phyloP scores from a whole-genome alignment of 1,284 basidiomycete genomes.

The Fomes fomentarius region DNA sequence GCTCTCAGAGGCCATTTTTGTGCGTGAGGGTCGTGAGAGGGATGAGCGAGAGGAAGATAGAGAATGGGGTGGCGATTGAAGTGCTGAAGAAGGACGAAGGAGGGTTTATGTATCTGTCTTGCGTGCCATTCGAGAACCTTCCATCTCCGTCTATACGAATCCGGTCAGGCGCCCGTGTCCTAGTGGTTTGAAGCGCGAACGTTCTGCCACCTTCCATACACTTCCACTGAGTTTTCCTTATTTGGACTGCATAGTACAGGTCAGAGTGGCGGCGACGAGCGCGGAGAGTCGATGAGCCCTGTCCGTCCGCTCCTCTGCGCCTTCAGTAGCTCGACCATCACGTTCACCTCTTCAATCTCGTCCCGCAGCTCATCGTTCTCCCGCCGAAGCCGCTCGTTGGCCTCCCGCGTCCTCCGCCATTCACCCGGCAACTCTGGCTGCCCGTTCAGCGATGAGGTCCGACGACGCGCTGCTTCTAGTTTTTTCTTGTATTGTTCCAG shows the following conservation, averaged over 20 bases:
- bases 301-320: constrained; percentile 51
- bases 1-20: constrained; percentile 76
- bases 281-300: constrained; percentile 10
- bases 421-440: constrained; percentile 47
- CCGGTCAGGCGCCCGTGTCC: constrained; percentile 27
- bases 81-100: constrained; percentile 16
- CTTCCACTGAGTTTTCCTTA: constrained; percentile 24
- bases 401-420: constrained; percentile 42
- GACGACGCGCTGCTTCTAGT: constrained; percentile 39
- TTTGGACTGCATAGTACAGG: constrained; percentile 7
- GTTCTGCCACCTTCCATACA: constrained; percentile 31
- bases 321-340: constrained; percentile 69
- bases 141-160: constrained; percentile 33
- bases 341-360: constrained; percentile 71
- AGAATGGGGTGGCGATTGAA: constrained; percentile 15
- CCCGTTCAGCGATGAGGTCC: constrained; percentile 41
- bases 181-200: constrained; percentile 27
- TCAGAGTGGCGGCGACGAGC: constrained; percentile 7
- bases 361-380: constrained; percentile 63
- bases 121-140: constrained; percentile 35
- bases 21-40: constrained; percentile 12
- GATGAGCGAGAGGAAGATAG: constrained; percentile 7
- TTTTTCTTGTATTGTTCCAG: constrained; percentile 42
- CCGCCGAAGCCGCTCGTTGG: constrained; percentile 54
- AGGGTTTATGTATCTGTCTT: constrained; percentile 28